Base-by-base conservation (phyloP, 2,329 filamentous ascomycete species). In the Hymenoscyphus fraxineus region DNA sequence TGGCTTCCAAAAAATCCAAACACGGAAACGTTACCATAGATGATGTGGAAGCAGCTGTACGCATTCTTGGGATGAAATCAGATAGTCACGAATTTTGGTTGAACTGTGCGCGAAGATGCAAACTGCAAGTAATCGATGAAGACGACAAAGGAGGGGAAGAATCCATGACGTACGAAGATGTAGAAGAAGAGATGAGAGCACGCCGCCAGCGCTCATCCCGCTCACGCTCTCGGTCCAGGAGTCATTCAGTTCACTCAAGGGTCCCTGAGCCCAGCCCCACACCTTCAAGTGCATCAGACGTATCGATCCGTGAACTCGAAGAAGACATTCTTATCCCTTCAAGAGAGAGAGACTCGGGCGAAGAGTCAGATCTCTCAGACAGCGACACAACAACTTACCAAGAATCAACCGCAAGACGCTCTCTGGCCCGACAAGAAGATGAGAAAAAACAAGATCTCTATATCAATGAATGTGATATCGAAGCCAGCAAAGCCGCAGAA, bases 21-120 rank as follows among this genome's bases (percentile, higher is more conserved):
- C 60, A 68, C 22, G 64, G 68, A n/a, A 68, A 74, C 40, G 66
- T 74, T 31, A 71, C 60, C 31, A 13, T 59, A 9, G 67, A 68
- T n/a, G 75, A 80, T 72, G 83, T 88, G 0, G 73, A 75, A 40
- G 78, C 84, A 13, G 85, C 87, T 22, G 70, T 85, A 15, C 78
- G 83, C 12, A 76, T 86, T 1, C 73, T 89, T 3, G 78, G 80
- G 6, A 76, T 89, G 75, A 77, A 80, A 47, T 71, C 70, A 3
- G 75, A 82, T 64, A 76, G 77, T 6, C 74, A 76, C 22, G 73
- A 80, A 3, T 84, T 82, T 63, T 88, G 87, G 83, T 74, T 78
- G 13, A 76, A 74, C 2, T 76, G 81, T 6, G 78, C 85, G 1
- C 79, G 83, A 65, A 80, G 85, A 65, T 84, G 81, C 68, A 77